Evolutionary conservation across 208 protist genomes (phyloP), one percentile per base, ranked within the genome.

Genomic region (Trypanosoma rangeli): DNA sequence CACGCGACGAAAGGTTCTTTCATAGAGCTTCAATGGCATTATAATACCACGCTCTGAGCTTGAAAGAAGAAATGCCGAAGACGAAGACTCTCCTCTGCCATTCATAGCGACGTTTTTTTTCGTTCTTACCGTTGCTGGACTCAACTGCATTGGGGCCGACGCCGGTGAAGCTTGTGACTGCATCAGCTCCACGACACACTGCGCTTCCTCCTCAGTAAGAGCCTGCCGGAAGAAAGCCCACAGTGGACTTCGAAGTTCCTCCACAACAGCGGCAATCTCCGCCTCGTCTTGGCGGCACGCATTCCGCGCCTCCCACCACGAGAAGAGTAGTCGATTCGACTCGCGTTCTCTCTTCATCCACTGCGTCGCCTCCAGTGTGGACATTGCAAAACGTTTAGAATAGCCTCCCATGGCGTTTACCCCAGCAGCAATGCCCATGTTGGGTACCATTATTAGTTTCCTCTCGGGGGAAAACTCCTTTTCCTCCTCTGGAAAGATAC

Each of bases 271-370:
- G 8, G 57, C 68, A 1, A 65, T 58, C 49, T 82, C 67, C 15
- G 70, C 58, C 12, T 80, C 54, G 1, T 70, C 48, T 28, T 77
- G 28, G 9, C 86, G 82, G 58, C 63, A 64, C 16, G 76, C 65
- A 63, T 86, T 78, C 20, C 90, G 82, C 5, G 70, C 39, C 3
- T 80, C 78, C 86, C 86, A 95, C 74, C 69, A 81, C 28, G 73
- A 67, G 44, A 93, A 90, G 44, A 95, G 68, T 26, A 66, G 33
- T 1, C 39, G 37, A 33, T 77, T 77, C 16, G 65, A 54, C 13
- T 31, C 59, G 9, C 72, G 64, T 59, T 71, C 72, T 28, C 59
- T 20, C 49, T 65, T 33, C 24, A 72, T 57, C 15, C 28, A 44
- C 20, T 50, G 58, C 37, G 26, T 46, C 59, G 64, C 49, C 12